A percentile compares a stretch with the other conserved stretches of the same genome.
phyloP scores from a whole-genome alignment of 768 basidiomycete species.

The Clavulina sp. region DNA sequence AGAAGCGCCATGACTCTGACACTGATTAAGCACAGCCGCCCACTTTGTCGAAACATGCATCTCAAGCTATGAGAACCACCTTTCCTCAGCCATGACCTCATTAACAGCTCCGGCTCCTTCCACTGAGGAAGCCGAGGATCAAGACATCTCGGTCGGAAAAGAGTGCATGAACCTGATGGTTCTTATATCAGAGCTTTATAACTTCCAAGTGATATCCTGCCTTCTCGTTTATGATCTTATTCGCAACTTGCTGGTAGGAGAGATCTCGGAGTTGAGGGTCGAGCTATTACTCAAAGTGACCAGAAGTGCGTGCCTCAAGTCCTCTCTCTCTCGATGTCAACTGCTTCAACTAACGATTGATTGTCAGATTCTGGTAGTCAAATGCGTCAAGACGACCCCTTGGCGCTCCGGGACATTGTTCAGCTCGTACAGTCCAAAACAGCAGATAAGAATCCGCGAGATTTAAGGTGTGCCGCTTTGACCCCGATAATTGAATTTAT shows the following conservation, averaged over 20 bases:
- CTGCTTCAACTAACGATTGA: not conserved
- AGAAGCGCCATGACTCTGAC: not conserved
- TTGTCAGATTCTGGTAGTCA: constrained; percentile 74
- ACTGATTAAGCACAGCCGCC: constrained; percentile 35
- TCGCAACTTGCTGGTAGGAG: constrained; percentile 44
- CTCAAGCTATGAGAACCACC: constrained; percentile 43
- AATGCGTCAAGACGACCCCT: constrained; percentile 80
- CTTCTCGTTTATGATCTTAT: constrained; percentile 84
- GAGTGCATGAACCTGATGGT: constrained; percentile 79
- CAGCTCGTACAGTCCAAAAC: constrained; percentile 61
- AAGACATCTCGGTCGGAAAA: too few relatives aligned
- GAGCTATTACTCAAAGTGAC: constrained; percentile 77
- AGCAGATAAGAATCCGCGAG: constrained; percentile 27
- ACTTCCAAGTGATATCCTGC: constrained; percentile 85
- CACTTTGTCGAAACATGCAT: constrained; percentile 65
- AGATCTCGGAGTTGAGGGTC: constrained; percentile 61
- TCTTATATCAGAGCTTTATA: constrained; percentile 83
- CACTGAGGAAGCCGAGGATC: constrained; percentile 12
- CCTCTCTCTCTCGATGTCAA: not conserved
- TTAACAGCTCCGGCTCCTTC: not conserved
- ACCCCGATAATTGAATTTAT: not conserved
- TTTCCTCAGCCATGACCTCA: constrained; percentile 21
- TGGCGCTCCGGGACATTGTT: constrained; percentile 81
- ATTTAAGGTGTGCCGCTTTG: constrained; percentile 35
- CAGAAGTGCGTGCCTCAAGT: constrained; percentile 36